Evolutionary conservation across 2,329 filamentous ascomycete genomes (phyloP), one percentile per base, ranked within the genome.

Genomic region (Hortaea sp.): DNA sequence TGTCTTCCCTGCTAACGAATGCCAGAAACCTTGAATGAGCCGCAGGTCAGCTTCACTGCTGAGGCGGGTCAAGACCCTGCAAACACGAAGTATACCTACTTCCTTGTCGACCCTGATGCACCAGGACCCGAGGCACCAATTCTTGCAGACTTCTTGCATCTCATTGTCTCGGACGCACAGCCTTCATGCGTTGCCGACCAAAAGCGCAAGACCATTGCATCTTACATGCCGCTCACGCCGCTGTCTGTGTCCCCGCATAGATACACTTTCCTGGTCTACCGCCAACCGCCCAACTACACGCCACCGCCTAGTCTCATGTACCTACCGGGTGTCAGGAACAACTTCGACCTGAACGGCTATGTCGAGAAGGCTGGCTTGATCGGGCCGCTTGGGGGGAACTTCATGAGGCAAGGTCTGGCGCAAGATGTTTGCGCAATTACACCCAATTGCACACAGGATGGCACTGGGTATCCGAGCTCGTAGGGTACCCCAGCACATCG

Each of bases 61-160:
- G 55, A 59, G 47, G 40, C 41, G 7, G 46, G 44, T 29, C 52
- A 49, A 30, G 50, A 58, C 32, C 51, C 57, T 10, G 27, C 46
- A 7, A 55, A 30, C 10, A 59, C 55, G 5, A 57, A 57, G 13
- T 59, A 58, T 49, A 53, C 52, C 29, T 47, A 57, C 50, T 50
- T 59, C 47, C 47, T 56, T 39, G 50, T 54, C 46, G 54, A 59
- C 44, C 56, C 56, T 2, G 56, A 58, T 41, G 56, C 54, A 11
- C 53, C 56, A 6, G 47, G 49, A 39, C 51, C 51, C 6, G 47
- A 44, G 4, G 38, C 43, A 13, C 49, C 53, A 5, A 49, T 53
- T 10, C 44, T 55, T 4, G 20, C 31, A 6, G 41, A 51, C 43
- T 55, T 51, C 43, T 49, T 57, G 5, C 56, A 58, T 41, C 39